phyloP scores from a whole-genome alignment of 2,329 filamentous ascomycete species.

The Tolypocladium nubicola region DNA sequence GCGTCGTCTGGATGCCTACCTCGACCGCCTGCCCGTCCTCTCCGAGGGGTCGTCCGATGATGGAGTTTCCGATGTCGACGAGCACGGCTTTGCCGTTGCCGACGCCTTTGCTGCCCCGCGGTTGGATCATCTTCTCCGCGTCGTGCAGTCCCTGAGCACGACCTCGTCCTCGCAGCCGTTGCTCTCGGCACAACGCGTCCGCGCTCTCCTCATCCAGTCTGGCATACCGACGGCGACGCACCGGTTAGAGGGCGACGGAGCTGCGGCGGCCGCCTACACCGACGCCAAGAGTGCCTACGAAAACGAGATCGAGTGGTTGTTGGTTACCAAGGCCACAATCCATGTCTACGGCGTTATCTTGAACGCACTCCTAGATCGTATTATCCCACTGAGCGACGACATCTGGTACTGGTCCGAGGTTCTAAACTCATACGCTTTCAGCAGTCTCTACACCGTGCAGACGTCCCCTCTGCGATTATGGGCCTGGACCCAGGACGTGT shows the following conservation, averaged over 20 bases:
- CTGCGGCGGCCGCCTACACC: conserved; percentile 13
- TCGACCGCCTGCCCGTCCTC: conserved; percentile 45
- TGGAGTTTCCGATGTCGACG: conserved; percentile 24
- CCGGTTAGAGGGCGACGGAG: conserved; percentile 24
- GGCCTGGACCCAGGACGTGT: conserved; percentile 61
- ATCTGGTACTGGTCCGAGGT: conserved; percentile 96
- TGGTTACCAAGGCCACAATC: conserved; percentile 84
- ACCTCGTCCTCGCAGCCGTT: conserved; percentile 53
- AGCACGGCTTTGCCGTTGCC: conserved; percentile 22
- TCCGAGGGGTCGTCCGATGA: conserved; percentile 30
- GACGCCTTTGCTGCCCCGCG: conserved; percentile 40
- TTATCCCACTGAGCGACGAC: conserved; percentile 73
- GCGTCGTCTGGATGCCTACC: conserved; percentile 51
- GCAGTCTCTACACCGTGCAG: conserved; percentile 75
- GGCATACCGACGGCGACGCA: conserved; percentile 33
- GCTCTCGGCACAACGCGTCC: conserved; percentile 49
- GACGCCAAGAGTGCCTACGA: conserved; percentile 44
- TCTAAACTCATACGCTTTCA: conserved; percentile 65
- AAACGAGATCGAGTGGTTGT: conserved; percentile 77
- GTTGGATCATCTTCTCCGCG: conserved; percentile 51
- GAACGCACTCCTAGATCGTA: conserved; percentile 68
- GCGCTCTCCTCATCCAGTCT: conserved; percentile 51
- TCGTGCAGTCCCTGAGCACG: conserved; percentile 62
- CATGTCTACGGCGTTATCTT: conserved; percentile 79
- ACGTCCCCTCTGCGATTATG: conserved; percentile 70